phyloP scores from a whole-genome alignment of 2,329 filamentous ascomycete species.

The Fusarium graminum region DNA sequence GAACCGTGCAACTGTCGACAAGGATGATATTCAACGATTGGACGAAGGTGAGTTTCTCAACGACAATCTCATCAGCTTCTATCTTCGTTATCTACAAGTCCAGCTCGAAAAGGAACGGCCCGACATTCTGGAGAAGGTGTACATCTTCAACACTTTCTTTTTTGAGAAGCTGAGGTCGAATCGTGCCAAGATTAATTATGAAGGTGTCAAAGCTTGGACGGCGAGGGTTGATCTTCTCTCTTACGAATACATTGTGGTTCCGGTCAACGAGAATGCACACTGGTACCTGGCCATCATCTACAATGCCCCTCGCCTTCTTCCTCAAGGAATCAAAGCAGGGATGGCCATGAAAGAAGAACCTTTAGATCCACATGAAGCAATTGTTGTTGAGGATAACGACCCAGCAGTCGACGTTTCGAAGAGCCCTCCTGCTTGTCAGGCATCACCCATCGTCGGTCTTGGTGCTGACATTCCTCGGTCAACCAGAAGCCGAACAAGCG shows the following conservation, averaged over 20 bases:
- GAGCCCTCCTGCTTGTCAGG: conserved; percentile 34
- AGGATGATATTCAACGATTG: conserved; percentile 79
- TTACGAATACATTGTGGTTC: conserved; percentile 91
- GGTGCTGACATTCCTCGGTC: conserved; percentile 35
- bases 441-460: conserved; percentile 46
- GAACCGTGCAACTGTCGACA: conserved; percentile 75
- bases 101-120: conserved; percentile 67
- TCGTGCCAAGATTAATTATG: conserved; percentile 79
- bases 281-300: conserved; percentile 98
- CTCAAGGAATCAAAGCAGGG: conserved; percentile 12
- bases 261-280: conserved; percentile 87
- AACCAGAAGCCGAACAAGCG: conserved; percentile 17
- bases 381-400: conserved; percentile 30
- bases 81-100: conserved; percentile 79
- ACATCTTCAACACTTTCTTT: conserved; percentile 95
- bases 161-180: conserved; percentile 79
- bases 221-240: conserved; percentile 84
- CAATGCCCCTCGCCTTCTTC: conserved; percentile 78
- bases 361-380: conserved; percentile 22
- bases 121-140: conserved; percentile 73
- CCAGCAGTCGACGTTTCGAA: conserved; percentile 24
- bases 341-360: conserved; percentile 20
- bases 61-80: conserved; percentile 92
- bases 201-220: conserved; percentile 89
- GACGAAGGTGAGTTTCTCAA: conserved; percentile 91